Evolutionary conservation across 305 asterid species (phyloP).

Genomic region (Fraxinus latifolia): DNA sequence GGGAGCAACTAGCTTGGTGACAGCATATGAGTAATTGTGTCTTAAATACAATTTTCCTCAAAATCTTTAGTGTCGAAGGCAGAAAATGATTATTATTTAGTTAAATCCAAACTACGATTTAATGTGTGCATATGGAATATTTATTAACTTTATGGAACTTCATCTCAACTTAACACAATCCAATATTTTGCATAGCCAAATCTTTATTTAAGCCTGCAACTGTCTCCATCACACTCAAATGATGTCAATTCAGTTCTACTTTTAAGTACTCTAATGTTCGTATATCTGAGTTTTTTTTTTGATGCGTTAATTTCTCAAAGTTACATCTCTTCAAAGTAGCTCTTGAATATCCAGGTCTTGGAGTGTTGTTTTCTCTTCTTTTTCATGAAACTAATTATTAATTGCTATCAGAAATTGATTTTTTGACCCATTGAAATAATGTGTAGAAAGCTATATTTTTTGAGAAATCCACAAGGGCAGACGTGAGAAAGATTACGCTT

Average conservation of each 20-base stretch:
- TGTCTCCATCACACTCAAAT: neutral
- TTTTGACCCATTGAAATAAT: neutral
- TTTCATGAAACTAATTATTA: neutral
- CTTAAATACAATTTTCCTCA: neutral
- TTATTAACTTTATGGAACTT: neutral
- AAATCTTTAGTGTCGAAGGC: neutral
- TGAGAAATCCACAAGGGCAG: neutral
- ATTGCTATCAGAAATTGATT: neutral
- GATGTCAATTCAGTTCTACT: neutral
- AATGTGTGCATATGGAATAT: neutral
- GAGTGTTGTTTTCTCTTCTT: neutral
- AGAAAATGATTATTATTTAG: neutral
- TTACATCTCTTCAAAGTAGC: neutral
- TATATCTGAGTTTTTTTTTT: neutral
- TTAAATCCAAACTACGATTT: neutral
- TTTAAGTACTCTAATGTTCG: neutral
- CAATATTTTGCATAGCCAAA: neutral
- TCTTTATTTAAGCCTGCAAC: neutral
- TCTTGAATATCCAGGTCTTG: neutral
- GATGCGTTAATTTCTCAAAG: neutral
- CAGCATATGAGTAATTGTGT: neutral
- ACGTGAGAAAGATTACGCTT: neutral
- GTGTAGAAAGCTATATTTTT: neutral
- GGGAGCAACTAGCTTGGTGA: neutral
- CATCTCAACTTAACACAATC: neutral